Base-by-base conservation (phyloP, 2,329 filamentous ascomycete genomes). In the Myrmaecium sp. region DNA sequence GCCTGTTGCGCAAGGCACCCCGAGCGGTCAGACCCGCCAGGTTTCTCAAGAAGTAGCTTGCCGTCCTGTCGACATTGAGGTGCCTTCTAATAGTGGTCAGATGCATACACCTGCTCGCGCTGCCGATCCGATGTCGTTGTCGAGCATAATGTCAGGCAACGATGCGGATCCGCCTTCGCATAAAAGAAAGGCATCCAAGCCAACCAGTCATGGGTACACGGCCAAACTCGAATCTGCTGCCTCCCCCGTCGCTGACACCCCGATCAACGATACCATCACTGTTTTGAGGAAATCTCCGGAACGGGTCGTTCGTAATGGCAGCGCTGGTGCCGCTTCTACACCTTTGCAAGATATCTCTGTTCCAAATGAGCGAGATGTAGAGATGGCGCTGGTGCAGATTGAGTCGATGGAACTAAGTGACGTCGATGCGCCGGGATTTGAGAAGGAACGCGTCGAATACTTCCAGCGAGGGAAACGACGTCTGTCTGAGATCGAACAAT, bases 71-170 rank as follows among this genome's bases (percentile, higher is more conserved):
- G n/a, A n/a, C n/a, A n/a, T n/a, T n/a, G n/a, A n/a, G n/a, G n/a
- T n/a, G n/a, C n/a, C n/a, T n/a, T n/a, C n/a, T n/a, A n/a, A n/a
- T n/a, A n/a, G n/a, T n/a, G n/a, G n/a, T n/a, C n/a, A 44, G 44
- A 35, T 39, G 18, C 49, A 83, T 68, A 77, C 76, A 26, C 69
- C 77, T 2, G 72, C 69, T 38, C 73, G 83, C 48, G 64, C 74
- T 21, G 74, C 76, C 31, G 79, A 92, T 47, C 78, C 84, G 28
- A 94, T 94, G 84, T 89, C 84, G 4, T 89, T 95, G 45, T 89
- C 82, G 37, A 94, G 84, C 47, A 91, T 95, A 32, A 73, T 95
- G 22, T 86, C 82, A 4, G 83, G 70, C 38, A 66, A 78, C 29
- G 74, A 82, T 30, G 72, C 77, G 28, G 62, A 69, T 10, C 51